Evolutionary conservation across 495 filamentous ascomycete genomes (phyloP).

Genomic region (Pyrenopolyporus hunteri): DNA sequence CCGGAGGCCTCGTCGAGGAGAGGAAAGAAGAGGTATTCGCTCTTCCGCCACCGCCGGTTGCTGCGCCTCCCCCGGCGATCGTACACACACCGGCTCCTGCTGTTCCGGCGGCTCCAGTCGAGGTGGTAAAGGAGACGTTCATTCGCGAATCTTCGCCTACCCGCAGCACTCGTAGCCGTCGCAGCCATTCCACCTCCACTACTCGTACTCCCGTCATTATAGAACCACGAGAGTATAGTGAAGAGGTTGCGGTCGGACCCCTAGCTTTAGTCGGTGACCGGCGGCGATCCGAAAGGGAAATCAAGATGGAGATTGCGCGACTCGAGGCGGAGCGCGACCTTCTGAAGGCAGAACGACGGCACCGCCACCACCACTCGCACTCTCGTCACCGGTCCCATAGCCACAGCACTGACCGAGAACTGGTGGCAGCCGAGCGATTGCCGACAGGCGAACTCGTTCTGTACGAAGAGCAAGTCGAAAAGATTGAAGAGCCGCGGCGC

Average conservation of each 20-base stretch:
- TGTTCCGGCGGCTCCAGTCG: conserved; percentile 46
- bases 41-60: conserved; percentile 39
- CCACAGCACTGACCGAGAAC: conserved; percentile 48
- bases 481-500: conserved; percentile 56
- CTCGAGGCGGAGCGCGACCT: conserved; percentile 56
- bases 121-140: conserved; percentile 49
- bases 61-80: conserved; percentile 34
- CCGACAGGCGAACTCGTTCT: conserved; percentile 59
- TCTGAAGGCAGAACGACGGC: conserved; percentile 36
- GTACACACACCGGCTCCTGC: conserved; percentile 49
- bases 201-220: conserved; percentile 39
- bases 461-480: conserved; percentile 60
- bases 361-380: conserved; percentile 36
- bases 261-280: conserved; percentile 60
- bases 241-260: conserved; percentile 55
- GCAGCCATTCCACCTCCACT: conserved; percentile 37
- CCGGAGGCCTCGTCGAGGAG: conserved; percentile 49
- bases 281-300: conserved; percentile 55
- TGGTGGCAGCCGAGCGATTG: conserved; percentile 55
- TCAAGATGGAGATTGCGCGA: conserved; percentile 62
- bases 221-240: conserved; percentile 52
- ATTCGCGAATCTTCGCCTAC: conserved; percentile 50
- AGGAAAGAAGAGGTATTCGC: conserved; percentile 42
- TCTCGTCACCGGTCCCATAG: conserved; percentile 36
- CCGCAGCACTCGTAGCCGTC: conserved; percentile 40